phyloP scores from a whole-genome alignment of 257 asterid genomes.

The Fraxinus americana region DNA sequence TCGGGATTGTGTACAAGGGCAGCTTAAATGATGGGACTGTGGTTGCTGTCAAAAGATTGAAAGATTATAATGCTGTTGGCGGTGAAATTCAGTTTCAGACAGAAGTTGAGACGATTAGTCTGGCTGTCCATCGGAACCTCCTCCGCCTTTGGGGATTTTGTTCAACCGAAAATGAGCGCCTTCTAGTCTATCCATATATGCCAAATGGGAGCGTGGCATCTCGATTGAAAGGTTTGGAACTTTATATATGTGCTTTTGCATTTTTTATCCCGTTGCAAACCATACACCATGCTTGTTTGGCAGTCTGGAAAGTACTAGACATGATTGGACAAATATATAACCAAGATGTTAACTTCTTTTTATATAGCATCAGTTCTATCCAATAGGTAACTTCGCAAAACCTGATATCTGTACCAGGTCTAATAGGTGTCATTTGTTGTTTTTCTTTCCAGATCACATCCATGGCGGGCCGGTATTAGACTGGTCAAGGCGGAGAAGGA shows the following conservation, averaged over 20 bases:
- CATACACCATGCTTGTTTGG: not conserved
- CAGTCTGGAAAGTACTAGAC: not conserved
- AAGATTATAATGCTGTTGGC: constrained; percentile 78
- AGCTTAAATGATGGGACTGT: constrained; percentile 68
- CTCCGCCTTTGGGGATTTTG: constrained; percentile 92
- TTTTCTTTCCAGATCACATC: constrained; percentile 49
- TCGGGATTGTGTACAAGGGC: constrained; percentile 87
- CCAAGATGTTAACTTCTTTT: not conserved
- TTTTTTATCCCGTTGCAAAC: not conserved
- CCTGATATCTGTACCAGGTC: not conserved
- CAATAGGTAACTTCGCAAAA: not conserved
- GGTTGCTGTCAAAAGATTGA: constrained; percentile 91
- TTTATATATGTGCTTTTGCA: not conserved
- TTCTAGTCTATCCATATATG: constrained; percentile 87
- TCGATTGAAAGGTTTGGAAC: constrained; percentile 62
- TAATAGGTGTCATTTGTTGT: not conserved
- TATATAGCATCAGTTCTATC: not conserved
- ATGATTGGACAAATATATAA: not conserved
- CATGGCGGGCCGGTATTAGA: constrained; percentile 80
- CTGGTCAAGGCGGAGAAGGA: constrained; percentile 77
- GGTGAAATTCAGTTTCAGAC: constrained; percentile 97
- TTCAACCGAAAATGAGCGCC: constrained; percentile 81
- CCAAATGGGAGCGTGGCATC: constrained; percentile 89
- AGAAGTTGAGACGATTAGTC: constrained; percentile 86
- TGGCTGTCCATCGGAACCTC: constrained; percentile 92